phyloP scores from a whole-genome alignment of 2,329 filamentous ascomycete genomes.

The Monosporascus ibericus region DNA sequence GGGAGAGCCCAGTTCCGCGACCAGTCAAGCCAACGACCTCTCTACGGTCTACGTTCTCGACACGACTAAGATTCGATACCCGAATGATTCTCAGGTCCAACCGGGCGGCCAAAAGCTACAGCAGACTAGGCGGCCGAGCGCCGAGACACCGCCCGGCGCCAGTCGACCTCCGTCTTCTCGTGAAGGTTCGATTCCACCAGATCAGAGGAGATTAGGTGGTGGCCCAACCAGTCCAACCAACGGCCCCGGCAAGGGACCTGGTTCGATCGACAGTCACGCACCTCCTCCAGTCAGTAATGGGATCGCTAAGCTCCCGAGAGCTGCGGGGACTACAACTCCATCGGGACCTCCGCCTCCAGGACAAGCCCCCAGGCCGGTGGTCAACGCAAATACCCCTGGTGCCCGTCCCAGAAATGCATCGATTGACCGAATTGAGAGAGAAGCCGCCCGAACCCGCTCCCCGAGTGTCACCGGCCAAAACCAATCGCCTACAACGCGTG shows the following conservation, averaged over 20 bases:
- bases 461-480: conserved; percentile 26
- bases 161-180: conserved; percentile 36
- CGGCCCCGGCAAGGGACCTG: conserved; percentile 34
- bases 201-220: conserved; percentile 39
- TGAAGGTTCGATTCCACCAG: conserved; percentile 48
- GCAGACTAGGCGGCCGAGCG: conserved; percentile 38
- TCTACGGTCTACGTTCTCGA: conserved; percentile 88
- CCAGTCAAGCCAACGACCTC: conserved; percentile 74
- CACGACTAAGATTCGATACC: conserved; percentile 93
- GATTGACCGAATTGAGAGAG: conserved; percentile 36
- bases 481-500: conserved; percentile 40
- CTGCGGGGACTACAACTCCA: conserved; percentile 33
- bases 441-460: conserved; percentile 29
- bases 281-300: conserved; percentile 26
- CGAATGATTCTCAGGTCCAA: conserved; percentile 60
- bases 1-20: conserved; percentile 86
- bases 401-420: conserved; percentile 45
- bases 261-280: conserved; percentile 32
- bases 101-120: conserved; percentile 32
- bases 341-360: conserved; percentile 50
- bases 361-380: conserved; percentile 44
- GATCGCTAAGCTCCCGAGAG: conserved; percentile 34
- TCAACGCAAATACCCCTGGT: conserved; percentile 31
- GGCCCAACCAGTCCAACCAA: conserved; percentile 29
- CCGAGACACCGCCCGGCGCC: conserved; percentile 20